A percentile compares a stretch with the other conserved stretches of the same genome.
These are phyloP conservation scores for Zoysia japonica DNA, from an alignment of 176 grass and related monocot species.

Conservation along the genomic window DNA sequence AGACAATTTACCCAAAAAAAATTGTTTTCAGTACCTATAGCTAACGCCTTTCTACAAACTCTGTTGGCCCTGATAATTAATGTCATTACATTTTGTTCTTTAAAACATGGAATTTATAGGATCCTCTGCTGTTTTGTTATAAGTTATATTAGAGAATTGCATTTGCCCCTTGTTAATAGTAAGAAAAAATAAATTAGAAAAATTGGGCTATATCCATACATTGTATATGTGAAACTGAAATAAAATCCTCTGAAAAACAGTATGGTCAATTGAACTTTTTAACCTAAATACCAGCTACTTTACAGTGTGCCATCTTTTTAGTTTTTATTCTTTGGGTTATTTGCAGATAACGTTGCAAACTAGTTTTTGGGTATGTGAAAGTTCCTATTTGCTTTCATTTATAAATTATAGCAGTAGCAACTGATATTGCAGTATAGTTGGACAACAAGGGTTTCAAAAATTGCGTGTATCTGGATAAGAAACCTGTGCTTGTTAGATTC, in stretches of 20 bases:
- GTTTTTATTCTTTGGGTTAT: background rate
- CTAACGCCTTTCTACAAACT: background rate
- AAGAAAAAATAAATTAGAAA: constrained; percentile 1
- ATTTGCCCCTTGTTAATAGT: constrained; percentile 12
- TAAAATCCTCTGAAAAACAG: background rate
- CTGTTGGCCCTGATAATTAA: background rate
- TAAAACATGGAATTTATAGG: background rate
- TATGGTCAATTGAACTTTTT: background rate
- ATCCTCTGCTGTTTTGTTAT: background rate
- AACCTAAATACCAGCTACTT: background rate
- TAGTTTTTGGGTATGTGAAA: background rate
- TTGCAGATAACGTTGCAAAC: background rate
- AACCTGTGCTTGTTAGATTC: background rate
- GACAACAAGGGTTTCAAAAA: background rate
- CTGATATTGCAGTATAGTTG: background rate
- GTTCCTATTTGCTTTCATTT: constrained; percentile 1
- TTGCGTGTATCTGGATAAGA: background rate
- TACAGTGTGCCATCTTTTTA: background rate
- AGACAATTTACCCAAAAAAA: background rate
- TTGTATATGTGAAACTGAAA: background rate
- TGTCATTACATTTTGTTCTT: constrained; percentile 5
- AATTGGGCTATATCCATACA: background rate
- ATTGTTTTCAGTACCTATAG: background rate
- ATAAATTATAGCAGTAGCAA: background rate
- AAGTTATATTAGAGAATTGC: background rate